Evolutionary conservation across 768 basidiomycete species (phyloP).

Genomic region (Suillus weaverae): DNA sequence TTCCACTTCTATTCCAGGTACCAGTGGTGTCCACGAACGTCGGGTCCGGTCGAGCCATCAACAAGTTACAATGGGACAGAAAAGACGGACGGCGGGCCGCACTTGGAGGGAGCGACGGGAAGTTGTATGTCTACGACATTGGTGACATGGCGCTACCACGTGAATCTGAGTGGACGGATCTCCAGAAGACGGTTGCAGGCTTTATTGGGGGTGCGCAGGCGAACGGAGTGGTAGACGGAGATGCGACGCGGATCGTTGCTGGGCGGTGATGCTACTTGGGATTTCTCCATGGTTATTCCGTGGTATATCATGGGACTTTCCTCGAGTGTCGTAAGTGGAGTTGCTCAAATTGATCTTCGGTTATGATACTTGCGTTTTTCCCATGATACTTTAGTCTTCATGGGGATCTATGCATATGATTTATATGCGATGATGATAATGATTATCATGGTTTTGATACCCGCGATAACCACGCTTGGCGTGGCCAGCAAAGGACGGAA

Average conservation of each 20-base stretch:
- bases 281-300: not conserved
- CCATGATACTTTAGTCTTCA: not conserved
- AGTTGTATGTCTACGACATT: constrained; percentile 91
- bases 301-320: not conserved
- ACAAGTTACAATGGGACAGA: constrained; percentile 94
- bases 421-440: not conserved
- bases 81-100: constrained; percentile 91
- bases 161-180: constrained; percentile 91
- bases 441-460: not conserved
- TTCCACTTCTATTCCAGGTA: constrained; percentile 52
- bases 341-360: not conserved
- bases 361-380: not conserved
- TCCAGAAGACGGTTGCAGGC: constrained; percentile 83
- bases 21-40: constrained; percentile 87
- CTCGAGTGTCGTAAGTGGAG: not conserved
- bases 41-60: constrained; percentile 80
- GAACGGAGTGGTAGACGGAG: constrained; percentile 35
- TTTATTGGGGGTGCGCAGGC: constrained; percentile 52
- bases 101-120: constrained; percentile 89
- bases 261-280: constrained; percentile 27
- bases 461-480: not conserved
- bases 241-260: constrained; percentile 32
- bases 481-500: constrained; percentile 5
- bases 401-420: not conserved
- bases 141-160: constrained; percentile 87